These are phyloP conservation scores for Macadamia tetraphylla DNA, from an alignment of 164 flowering plant genomes.

Conservation along the genomic window DNA sequence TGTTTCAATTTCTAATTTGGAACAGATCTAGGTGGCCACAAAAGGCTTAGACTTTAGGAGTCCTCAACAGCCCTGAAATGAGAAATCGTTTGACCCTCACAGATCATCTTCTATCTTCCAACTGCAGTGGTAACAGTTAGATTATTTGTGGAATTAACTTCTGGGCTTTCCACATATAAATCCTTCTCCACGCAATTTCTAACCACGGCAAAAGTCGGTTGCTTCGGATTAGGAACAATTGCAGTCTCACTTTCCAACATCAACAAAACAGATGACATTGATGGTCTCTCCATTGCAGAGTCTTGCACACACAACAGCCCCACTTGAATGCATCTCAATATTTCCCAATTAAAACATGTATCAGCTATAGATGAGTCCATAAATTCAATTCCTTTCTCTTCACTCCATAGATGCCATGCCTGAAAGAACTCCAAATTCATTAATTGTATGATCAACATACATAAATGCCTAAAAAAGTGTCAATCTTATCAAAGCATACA, in stretches of 20 bases:
- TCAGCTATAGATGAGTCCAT: neutral
- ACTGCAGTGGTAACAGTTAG: no score
- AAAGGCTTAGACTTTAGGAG: no score
- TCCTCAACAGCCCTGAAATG: no score
- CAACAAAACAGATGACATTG: conserved; percentile 13
- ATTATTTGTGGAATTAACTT: no score
- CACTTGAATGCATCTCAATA: conserved; percentile 15
- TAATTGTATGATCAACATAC: neutral
- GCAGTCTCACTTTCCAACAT: conserved; percentile 19
- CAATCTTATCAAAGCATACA: neutral
- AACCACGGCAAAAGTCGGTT: conserved; percentile 7
- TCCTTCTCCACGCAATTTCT: no score
- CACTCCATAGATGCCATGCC: conserved; percentile 19
- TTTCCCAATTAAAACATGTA: neutral
- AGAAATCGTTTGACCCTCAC: no score
- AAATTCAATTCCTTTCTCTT: neutral
- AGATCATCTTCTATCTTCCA: no score
- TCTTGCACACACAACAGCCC: conserved; percentile 21
- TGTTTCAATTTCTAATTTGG: no score
- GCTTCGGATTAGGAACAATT: conserved; percentile 13
- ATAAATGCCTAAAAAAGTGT: neutral
- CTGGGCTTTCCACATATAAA: no score
- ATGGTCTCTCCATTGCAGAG: conserved; percentile 15
- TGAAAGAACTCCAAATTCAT: neutral
- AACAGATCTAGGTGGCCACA: no score